Evolutionary conservation across 2,329 filamentous ascomycete genomes (phyloP).

Genomic region (Trichoderma sp.): DNA sequence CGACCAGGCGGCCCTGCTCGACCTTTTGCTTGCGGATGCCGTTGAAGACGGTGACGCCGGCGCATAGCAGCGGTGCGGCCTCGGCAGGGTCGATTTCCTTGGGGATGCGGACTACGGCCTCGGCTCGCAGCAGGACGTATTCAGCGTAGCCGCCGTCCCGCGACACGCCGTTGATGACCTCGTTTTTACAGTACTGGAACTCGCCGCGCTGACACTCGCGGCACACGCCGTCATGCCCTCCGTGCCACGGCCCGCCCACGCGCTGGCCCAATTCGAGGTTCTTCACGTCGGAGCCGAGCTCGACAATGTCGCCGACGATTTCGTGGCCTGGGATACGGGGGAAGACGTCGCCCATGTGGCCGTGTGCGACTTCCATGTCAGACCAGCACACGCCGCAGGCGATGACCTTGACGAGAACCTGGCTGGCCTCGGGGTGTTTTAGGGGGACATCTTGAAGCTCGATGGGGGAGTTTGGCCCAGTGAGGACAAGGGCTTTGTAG

Average conservation of each 20-base stretch:
- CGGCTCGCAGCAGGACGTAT: slow-evolving; percentile 60
- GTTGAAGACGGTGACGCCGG: slow-evolving; percentile 66
- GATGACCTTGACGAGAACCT: slow-evolving; percentile 70
- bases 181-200: slow-evolving; percentile 69
- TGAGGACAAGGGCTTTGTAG: slow-evolving; percentile 66
- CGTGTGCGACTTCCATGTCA: slow-evolving; percentile 52
- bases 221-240: slow-evolving; percentile 63
- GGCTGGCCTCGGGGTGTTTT: slow-evolving; percentile 53
- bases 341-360: slow-evolving; percentile 54
- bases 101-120: slow-evolving; percentile 61
- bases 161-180: slow-evolving; percentile 64
- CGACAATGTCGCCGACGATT: slow-evolving; percentile 64
- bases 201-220: slow-evolving; percentile 61
- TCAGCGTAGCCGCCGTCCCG: slow-evolving; percentile 69
- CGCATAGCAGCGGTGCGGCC: slow-evolving; percentile 63
- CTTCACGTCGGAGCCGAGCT: slow-evolving; percentile 56
- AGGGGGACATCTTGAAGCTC: slow-evolving; percentile 61
- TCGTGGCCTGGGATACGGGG: slow-evolving; percentile 71
- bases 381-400: slow-evolving; percentile 73
- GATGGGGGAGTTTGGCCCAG: slow-evolving; percentile 53
- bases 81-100: slow-evolving; percentile 52
- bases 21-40: slow-evolving; percentile 56
- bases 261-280: slow-evolving; percentile 62
- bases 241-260: slow-evolving; percentile 54
- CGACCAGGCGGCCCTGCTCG: slow-evolving; percentile 54